phyloP scores from a whole-genome alignment of 345 rosid species.

The Eucalyptus camaldulensis region DNA sequence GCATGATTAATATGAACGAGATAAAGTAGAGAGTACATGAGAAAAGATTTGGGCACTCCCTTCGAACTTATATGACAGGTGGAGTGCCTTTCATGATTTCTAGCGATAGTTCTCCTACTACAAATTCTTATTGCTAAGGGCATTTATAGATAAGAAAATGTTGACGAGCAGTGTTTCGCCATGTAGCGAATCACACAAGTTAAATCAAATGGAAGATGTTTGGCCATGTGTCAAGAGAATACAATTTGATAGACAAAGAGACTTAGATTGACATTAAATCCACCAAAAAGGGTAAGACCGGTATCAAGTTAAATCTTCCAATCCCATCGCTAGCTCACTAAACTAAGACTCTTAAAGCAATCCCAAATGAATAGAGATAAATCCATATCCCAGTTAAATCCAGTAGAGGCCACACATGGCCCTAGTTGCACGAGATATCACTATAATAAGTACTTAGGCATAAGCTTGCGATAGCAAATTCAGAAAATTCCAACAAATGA shows the following conservation, averaged over 20 bases:
- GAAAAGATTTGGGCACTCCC: not conserved
- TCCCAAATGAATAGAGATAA: not conserved
- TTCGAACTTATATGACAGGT: too few relatives aligned
- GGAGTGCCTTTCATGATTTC: not conserved
- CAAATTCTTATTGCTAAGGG: not conserved
- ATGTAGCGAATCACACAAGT: not conserved
- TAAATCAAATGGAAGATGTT: not conserved
- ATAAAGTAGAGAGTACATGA: not conserved
- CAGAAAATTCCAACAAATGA: not conserved
- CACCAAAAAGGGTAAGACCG: accelerated
- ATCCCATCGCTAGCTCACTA: not conserved
- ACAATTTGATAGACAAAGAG: not conserved
- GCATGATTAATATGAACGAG: not conserved
- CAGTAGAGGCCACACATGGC: not conserved
- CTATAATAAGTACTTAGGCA: not conserved
- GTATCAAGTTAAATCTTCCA: not conserved
- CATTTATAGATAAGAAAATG: not conserved
- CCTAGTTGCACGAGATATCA: not conserved
- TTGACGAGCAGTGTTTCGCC: not conserved
- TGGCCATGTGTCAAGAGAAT: not conserved
- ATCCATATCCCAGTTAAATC: not conserved
- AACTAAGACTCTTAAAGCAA: not conserved
- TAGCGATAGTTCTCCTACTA: not conserved
- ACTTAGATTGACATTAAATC: not conserved
- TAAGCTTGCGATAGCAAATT: not conserved